A percentile compares a stretch with the other conserved stretches of the same genome.
These are phyloP conservation scores for Hydrangea macrophylla DNA, from an alignment of 148 eudicot genomes.

Conservation along the genomic window DNA sequence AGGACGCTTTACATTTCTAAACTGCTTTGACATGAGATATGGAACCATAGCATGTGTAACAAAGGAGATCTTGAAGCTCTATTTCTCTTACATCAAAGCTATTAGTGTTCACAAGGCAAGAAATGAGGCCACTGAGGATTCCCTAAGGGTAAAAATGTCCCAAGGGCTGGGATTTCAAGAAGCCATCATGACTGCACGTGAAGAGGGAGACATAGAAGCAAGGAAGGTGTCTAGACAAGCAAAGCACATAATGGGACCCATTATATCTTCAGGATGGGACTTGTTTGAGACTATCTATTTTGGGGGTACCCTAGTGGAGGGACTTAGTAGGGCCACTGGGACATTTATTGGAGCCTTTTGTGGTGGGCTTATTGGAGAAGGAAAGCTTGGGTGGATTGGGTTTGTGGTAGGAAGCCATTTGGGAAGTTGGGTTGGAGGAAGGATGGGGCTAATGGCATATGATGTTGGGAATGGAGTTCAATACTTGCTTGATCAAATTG, in stretches of 20 bases:
- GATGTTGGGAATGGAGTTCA: slow-evolving; percentile 68
- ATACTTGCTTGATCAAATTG: too few relatives aligned
- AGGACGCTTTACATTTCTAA: slow-evolving; percentile 52
- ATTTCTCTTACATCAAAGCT: slow-evolving; percentile 55
- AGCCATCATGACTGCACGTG: slow-evolving; percentile 59
- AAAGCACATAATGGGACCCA: slow-evolving; percentile 69
- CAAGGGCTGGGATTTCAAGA: slow-evolving; percentile 48
- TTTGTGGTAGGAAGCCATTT: slow-evolving; percentile 80
- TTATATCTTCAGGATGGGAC: slow-evolving; percentile 79
- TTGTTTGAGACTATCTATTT: slow-evolving; percentile 78
- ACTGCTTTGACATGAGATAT: slow-evolving; percentile 71
- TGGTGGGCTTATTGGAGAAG: slow-evolving; percentile 64
- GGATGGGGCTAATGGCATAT: slow-evolving; percentile 76
- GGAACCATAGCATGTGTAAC: slow-evolving; percentile 66
- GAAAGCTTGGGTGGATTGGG: slow-evolving; percentile 71
- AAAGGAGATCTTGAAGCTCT: slow-evolving; percentile 73
- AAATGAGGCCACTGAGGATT: slow-evolving; percentile 45
- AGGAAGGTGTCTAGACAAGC: slow-evolving; percentile 55
- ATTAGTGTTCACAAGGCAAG: slow-evolving; percentile 62
- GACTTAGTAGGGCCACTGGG: slow-evolving; percentile 65
- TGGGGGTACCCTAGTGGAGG: slow-evolving; percentile 71
- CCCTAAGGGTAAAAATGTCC: slow-evolving; percentile 50
- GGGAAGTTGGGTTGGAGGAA: slow-evolving; percentile 89
- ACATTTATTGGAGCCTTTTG: slow-evolving; percentile 67
- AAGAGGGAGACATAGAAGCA: slow-evolving; percentile 71